These are phyloP conservation scores for Allium fistulosum DNA, from an alignment of 106 monocot genomes.

Conservation along the genomic window DNA sequence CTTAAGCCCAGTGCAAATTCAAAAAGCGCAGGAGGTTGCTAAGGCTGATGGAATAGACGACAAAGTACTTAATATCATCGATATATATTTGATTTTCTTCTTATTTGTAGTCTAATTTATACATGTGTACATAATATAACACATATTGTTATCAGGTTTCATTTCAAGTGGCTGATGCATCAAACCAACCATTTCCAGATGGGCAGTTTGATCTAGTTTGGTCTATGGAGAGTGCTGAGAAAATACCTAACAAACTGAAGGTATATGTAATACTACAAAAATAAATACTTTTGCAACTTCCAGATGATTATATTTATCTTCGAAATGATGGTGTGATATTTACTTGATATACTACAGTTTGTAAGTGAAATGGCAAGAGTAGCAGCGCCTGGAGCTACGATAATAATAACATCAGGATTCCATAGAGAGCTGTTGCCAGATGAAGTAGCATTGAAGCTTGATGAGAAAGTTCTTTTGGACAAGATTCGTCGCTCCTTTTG, in stretches of 20 bases:
- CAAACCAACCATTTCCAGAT: slow-evolving; percentile 80
- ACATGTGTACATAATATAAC: too few relatives aligned
- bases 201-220: slow-evolving; percentile 77
- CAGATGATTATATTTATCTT: too few relatives aligned
- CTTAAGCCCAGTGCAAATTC: slow-evolving; percentile 73
- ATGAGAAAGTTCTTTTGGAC: slow-evolving; percentile 58
- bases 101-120: neutral
- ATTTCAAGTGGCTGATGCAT: slow-evolving; percentile 64
- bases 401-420: slow-evolving; percentile 92
- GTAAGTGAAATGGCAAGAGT: slow-evolving; percentile 74
- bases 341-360: slow-evolving; percentile 39
- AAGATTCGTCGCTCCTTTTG: slow-evolving; percentile 61
- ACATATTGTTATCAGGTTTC: too few relatives aligned
- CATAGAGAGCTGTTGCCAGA: slow-evolving; percentile 66
- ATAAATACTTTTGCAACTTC: too few relatives aligned
- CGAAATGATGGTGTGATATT: too few relatives aligned
- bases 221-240: slow-evolving; percentile 89
- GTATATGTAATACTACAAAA: slow-evolving; percentile 5
- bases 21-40: slow-evolving; percentile 50
- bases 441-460: slow-evolving; percentile 50
- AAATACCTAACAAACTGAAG: slow-evolving; percentile 81
- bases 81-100: neutral
- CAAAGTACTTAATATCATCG: slow-evolving; percentile 11
- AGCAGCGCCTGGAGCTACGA: slow-evolving; percentile 76
- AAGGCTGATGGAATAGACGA: slow-evolving; percentile 45